Conservation (phyloP, 768 basidiomycete genomes). For the Tephrocybe sp. region DNA sequence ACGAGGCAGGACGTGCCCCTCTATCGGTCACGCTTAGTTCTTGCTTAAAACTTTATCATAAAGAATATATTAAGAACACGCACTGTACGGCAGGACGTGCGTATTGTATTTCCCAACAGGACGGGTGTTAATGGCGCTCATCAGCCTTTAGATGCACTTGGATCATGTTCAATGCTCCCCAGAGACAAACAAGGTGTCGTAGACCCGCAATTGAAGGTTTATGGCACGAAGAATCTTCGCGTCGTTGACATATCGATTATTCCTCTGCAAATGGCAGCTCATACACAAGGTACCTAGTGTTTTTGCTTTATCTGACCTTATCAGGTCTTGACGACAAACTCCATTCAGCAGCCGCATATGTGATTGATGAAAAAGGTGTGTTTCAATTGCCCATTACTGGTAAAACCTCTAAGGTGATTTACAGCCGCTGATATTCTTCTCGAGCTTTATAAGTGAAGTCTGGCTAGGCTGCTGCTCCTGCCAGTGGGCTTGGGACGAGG, state of each 20-base stretch:
- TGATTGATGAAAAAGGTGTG: slow-evolving; percentile 48
- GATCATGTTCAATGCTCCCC: slow-evolving; percentile 56
- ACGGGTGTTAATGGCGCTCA: not conserved
- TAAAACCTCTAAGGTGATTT: not conserved
- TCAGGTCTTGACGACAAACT: not conserved
- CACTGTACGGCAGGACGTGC: slow-evolving; percentile 10
- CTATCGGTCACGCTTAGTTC: not conserved
- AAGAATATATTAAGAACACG: slow-evolving; percentile 21
- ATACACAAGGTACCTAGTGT: slow-evolving; percentile 38
- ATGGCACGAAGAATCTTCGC: slow-evolving; percentile 57
- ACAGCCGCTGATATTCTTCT: slow-evolving; percentile 7
- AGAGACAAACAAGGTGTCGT: slow-evolving; percentile 52
- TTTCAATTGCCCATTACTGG: not conserved
- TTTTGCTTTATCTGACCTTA: not conserved
- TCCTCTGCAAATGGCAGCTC: slow-evolving; percentile 49
- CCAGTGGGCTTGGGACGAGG: too few species aligned
- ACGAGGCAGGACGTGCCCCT: slow-evolving; percentile 24
- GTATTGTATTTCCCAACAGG: not conserved
- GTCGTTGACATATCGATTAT: slow-evolving; percentile 55
- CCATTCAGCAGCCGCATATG: slow-evolving; percentile 39
- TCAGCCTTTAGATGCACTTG: slow-evolving; percentile 38
- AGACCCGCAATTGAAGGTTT: slow-evolving; percentile 48
- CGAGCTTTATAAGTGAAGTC: not conserved
- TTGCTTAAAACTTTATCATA: not conserved
- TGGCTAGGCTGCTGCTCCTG: too few species aligned